Evolutionary conservation across 306 rosid species (phyloP), one percentile per base, ranked within the genome.

Genomic region (Glycine latifolia): DNA sequence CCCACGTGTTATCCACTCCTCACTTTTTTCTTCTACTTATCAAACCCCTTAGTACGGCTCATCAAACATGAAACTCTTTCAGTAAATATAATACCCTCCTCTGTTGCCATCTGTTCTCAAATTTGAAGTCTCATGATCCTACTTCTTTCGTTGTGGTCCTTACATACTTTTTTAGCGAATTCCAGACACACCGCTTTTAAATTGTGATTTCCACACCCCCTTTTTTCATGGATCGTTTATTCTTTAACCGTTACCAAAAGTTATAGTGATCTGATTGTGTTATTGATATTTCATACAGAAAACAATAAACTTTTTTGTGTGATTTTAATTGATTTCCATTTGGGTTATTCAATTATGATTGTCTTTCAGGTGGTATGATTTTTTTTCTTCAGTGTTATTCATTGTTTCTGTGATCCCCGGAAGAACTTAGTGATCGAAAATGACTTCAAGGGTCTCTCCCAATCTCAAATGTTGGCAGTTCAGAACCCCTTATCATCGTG

Each of bases 401-500:
- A 53, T 63, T 71, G 41, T 6, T 47, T 63, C 78, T 74, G 55
- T 75, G 63, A 9, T 47, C 56, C 41, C 35, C 82, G 31, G 48
- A 85, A 76, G 39, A 61, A 75, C 54, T 75, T 62, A 81, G 67
- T 26, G 33, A 80, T 33, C 31, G 33, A 74, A 60, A 15, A 92
- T 92, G 94, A 89, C 53, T 5, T 85, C 85, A 77, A 70, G 88
- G 69, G 67, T 87, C 41, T 68, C 70, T 79, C 80, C 87, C 20
- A 62, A 85, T 77, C 71, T 82, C 20, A 86, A 79, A 71, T 77
- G 62, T 77, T 79, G 84, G 86, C 85, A 78, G 39, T 50, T 85
- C 15, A 63, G 53, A 37, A 76, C 76, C 56, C 76, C 85, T 31
- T 75, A 13, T 85, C 77, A 82, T 69, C 15, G 62, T 79, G 68